A percentile compares a stretch with the other conserved stretches of the same genome.
Conservation (phyloP, 139 green algal genomes). For the Bryopsis sp. region DNA sequence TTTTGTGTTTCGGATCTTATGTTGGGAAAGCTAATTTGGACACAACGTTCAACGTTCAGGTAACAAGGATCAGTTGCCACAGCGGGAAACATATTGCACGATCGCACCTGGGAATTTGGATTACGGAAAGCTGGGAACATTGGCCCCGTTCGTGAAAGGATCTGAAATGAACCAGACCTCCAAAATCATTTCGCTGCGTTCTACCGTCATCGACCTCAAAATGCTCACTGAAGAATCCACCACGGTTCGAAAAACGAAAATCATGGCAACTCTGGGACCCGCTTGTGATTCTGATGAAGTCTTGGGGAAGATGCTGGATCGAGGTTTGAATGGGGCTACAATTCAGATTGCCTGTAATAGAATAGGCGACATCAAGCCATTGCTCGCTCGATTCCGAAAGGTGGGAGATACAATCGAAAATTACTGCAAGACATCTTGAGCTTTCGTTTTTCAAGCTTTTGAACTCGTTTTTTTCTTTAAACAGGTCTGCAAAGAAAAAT, state of each 20-base stretch:
- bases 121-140: constrained; percentile 30
- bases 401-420: too few relatives aligned
- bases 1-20: too few relatives aligned
- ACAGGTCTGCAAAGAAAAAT: neutral
- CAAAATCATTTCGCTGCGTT: constrained; percentile 42
- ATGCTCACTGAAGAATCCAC: constrained; percentile 28
- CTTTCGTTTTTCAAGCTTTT: too few relatives aligned
- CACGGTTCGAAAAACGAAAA: constrained; percentile 60
- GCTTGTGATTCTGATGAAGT: constrained; percentile 41
- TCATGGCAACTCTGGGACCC: constrained; percentile 61
- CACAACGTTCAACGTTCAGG: too few relatives aligned
- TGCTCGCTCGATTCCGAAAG: constrained; percentile 17
- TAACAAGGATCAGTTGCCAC: constrained; percentile 3
- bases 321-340: constrained; percentile 59
- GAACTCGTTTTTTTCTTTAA: too few relatives aligned
- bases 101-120: constrained; percentile 32
- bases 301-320: constrained; percentile 41
- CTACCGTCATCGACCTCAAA: constrained; percentile 39
- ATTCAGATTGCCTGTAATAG: constrained; percentile 79
- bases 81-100: constrained; percentile 40
- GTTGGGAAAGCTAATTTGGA: too few relatives aligned
- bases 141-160: constrained; percentile 23
- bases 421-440: too few relatives aligned
- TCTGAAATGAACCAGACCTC: constrained; percentile 25
- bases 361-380: constrained; percentile 47